Evolutionary conservation across 257 asterid species (phyloP).

Genomic region (Rubia yunnanensis): DNA sequence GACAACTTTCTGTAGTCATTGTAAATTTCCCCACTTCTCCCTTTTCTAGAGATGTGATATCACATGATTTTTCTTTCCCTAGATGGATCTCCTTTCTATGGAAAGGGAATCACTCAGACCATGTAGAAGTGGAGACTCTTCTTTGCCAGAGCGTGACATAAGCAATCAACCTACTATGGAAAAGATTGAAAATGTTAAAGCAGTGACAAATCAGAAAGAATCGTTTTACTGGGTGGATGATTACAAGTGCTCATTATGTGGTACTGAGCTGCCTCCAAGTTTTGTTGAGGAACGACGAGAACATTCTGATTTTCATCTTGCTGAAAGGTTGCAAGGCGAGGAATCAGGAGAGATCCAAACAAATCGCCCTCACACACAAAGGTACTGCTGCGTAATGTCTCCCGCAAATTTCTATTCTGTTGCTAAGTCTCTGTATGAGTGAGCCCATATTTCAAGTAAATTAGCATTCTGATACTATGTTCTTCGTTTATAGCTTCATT

Average conservation of each 20-base stretch:
- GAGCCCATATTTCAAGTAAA: background rate
- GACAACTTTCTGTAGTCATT: background rate
- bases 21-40: background rate
- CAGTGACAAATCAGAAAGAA: conserved; percentile 21
- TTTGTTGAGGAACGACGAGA: conserved; percentile 78
- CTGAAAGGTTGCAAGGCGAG: conserved; percentile 76
- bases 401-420: background rate
- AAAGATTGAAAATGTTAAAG: conserved; percentile 18
- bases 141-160: conserved; percentile 16
- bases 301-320: conserved; percentile 90
- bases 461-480: background rate
- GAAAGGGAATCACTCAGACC: conserved; percentile 12
- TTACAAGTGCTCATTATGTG: conserved; percentile 78
- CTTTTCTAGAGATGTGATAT: background rate
- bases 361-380: conserved; percentile 17
- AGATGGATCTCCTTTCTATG: conserved; percentile 30
- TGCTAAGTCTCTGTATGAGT: background rate
- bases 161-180: conserved; percentile 16
- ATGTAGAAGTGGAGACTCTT: conserved; percentile 11
- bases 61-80: conserved; percentile 3
- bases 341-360: conserved; percentile 35
- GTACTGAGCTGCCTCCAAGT: conserved; percentile 71
- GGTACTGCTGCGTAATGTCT: conserved; percentile 12
- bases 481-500: background rate
- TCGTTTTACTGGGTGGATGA: conserved; percentile 56